These are phyloP conservation scores for Epichloe amarillans DNA, from an alignment of 2,329 filamentous ascomycete species.

Conservation along the genomic window DNA sequence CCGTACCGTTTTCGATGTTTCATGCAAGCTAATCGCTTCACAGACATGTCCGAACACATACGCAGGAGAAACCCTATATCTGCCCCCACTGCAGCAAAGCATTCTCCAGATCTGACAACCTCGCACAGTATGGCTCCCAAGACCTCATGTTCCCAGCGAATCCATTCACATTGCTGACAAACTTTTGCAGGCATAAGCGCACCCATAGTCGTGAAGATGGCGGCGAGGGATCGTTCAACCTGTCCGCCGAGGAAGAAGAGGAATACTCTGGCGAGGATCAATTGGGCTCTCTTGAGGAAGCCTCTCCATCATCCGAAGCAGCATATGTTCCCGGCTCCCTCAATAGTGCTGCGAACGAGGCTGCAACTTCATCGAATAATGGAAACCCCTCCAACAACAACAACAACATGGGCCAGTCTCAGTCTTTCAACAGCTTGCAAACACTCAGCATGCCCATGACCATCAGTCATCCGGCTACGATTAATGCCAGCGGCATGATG, in stretches of 20 bases:
- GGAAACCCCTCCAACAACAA: conserved; percentile 7
- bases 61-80: conserved; percentile 95
- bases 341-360: conserved; percentile 27
- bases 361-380: conserved; percentile 8
- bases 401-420: conserved; percentile 10
- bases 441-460: conserved; percentile 53
- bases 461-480: conserved; percentile 40
- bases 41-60: conserved; percentile 98
- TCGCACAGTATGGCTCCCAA: conserved; percentile 68
- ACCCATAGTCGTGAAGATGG: conserved; percentile 54
- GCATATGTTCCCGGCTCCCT: conserved; percentile 45
- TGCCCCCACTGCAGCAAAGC: conserved; percentile 98
- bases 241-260: conserved; percentile 75
- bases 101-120: conserved; percentile 95
- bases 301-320: conserved; percentile 58
- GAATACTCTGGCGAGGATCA: conserved; percentile 74
- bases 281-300: conserved; percentile 65
- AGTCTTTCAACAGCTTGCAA: conserved; percentile 43
- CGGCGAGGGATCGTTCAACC: conserved; percentile 42
- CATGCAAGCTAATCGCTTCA: conserved; percentile 6
- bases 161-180: conserved; percentile 5
- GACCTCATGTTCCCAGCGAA: not conserved
- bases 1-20: not conserved
- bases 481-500: conserved; percentile 33
- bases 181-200: conserved; percentile 61